phyloP scores from a whole-genome alignment of 345 rosid genomes.

The Clarkia xantiana region DNA sequence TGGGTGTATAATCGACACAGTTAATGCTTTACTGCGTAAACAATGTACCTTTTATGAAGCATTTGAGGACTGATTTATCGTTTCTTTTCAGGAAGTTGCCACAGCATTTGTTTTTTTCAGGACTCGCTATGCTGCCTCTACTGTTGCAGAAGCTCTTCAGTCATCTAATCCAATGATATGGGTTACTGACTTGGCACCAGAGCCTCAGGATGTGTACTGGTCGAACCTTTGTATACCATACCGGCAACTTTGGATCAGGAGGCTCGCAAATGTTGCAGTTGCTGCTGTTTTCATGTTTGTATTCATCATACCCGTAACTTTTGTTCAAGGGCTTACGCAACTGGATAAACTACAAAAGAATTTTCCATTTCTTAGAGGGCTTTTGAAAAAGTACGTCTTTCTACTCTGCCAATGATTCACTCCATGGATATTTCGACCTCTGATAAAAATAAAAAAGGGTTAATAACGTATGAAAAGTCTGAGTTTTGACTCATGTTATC shows the following conservation, averaged over 20 bases:
- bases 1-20: no score
- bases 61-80: neutral
- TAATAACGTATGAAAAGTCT: no score
- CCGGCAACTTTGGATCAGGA: conserved; percentile 79
- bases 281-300: conserved; percentile 57
- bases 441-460: no score
- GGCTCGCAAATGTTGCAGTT: conserved; percentile 44
- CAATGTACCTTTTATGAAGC: neutral
- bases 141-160: conserved; percentile 71
- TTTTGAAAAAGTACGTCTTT: conserved; percentile 46
- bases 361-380: conserved; percentile 49
- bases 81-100: conserved; percentile 53
- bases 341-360: conserved; percentile 32
- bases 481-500: no score
- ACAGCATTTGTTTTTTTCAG: conserved; percentile 89
- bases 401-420: neutral
- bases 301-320: conserved; percentile 64
- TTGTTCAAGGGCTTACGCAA: conserved; percentile 74
- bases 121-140: conserved; percentile 72
- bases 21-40: no score
- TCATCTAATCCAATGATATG: conserved; percentile 87
- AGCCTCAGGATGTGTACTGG: conserved; percentile 88
- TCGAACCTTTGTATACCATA: conserved; percentile 69
- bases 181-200: conserved; percentile 87
- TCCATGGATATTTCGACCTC: no score